Evolutionary conservation across 2,329 filamentous ascomycete genomes (phyloP), one percentile per base, ranked within the genome.

Genomic region (Aspergillus versicolor): DNA sequence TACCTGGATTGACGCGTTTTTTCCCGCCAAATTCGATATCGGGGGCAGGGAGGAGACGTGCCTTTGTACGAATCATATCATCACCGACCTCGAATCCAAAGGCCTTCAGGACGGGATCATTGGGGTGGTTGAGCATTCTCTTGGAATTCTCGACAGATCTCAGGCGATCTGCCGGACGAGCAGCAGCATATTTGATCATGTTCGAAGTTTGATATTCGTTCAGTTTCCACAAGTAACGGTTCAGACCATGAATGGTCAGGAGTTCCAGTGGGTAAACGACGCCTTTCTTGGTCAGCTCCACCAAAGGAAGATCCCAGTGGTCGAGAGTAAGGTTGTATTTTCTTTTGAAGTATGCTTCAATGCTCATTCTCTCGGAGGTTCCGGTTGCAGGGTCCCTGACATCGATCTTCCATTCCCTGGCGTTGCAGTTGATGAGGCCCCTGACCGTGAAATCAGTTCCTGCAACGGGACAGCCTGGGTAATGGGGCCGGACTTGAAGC

Each of bases 111-210:
- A 89, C 87, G 0, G 81, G 83, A 63, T 99, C 94, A 0, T 81
- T 69, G 1, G 67, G 63, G 85, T 91, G 94, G 9, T 85, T 77
- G 0, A 93, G 80, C 62, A 88, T 82, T 0, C 76, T 69, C 8
- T 96, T 83, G 15, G 89, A 89, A 3, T 82, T 71, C 48, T 86
- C 76, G 64, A 97, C 92, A 19, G 89, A 84, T 0, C 71, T 65
- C 63, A 85, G 83, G n/a, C 94, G 89, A 30, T 86, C 71, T 0
- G 72, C 70, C 0, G 94, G 94, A 1, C 88, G 83, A 5, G 89
- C 91, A 4, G 96, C 93, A 0, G 93, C 92, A 66, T 93, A 91
- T 73, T 89, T 93, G 78, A 99, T 97, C 94, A 99, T 99, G 5
- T 82, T 76, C 0, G 88, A 78, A 0, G 93, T 97, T 76, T 96